These are phyloP conservation scores for Lepidium campestre DNA, from an alignment of 441 rosid genomes.

Conservation along the genomic window DNA sequence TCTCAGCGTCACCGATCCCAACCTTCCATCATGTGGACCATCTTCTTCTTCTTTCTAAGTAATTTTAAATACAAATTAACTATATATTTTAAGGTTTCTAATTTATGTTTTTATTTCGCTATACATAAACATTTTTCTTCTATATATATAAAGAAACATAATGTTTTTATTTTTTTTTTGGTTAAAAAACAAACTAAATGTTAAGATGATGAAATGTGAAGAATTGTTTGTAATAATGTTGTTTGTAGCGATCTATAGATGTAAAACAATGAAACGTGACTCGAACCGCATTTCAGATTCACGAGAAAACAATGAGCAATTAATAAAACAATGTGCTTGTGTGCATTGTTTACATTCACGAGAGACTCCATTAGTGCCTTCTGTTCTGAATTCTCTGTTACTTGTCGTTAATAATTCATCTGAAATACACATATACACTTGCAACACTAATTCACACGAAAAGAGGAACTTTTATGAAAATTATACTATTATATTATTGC, in stretches of 20 bases:
- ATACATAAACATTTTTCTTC: background rate
- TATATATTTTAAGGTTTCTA: background rate
- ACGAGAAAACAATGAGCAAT: background rate
- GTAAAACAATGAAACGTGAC: background rate
- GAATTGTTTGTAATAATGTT: background rate
- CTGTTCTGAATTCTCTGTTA: constrained; percentile 2
- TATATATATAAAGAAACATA: background rate
- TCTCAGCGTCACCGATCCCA: constrained; percentile 14
- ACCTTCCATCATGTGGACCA: constrained; percentile 17
- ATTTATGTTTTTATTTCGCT: background rate
- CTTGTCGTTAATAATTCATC: constrained; percentile 7
- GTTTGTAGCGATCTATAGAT: background rate
- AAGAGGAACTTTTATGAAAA: background rate
- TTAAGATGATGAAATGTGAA: too few relatives aligned
- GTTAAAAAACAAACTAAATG: too few relatives aligned
- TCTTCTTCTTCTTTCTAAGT: background rate
- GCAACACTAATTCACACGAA: constrained; percentile 12
- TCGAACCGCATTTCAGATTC: background rate
- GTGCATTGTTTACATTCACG: background rate
- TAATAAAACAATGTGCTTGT: background rate
- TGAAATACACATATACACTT: background rate
- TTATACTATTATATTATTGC: constrained; percentile 5
- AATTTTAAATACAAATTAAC: background rate
- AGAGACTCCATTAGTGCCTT: background rate
- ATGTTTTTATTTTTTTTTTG: too few relatives aligned